phyloP scores from a whole-genome alignment of 164 flowering plant species.

The Vitis amurensis region DNA sequence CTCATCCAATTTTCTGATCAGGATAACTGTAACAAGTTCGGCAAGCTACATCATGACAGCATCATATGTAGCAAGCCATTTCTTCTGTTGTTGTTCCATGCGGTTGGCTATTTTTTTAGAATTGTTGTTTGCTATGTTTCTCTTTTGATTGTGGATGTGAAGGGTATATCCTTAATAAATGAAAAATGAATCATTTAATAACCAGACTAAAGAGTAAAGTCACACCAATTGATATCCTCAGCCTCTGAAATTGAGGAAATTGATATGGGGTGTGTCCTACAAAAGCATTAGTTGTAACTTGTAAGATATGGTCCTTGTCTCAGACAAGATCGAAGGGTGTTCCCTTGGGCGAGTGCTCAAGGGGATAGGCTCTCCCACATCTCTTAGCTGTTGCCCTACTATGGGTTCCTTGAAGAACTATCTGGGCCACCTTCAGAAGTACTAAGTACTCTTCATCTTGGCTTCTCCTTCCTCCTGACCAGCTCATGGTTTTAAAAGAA shows the following conservation, averaged over 20 bases:
- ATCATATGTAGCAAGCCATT: too few relatives aligned
- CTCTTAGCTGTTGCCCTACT: neutral
- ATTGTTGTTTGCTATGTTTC: too few relatives aligned
- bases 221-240: neutral
- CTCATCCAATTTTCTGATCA: too few relatives aligned
- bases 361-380: neutral
- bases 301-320: neutral
- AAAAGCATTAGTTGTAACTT: neutral
- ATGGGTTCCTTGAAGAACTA: neutral
- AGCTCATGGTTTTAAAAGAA: neutral
- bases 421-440: neutral
- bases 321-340: neutral
- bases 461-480: neutral
- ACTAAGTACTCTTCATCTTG: neutral
- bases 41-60: too few relatives aligned
- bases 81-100: too few relatives aligned
- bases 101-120: too few relatives aligned
- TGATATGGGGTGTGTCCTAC: neutral
- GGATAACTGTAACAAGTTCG: too few relatives aligned
- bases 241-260: neutral
- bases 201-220: too few relatives aligned
- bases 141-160: too few relatives aligned
- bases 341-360: neutral
- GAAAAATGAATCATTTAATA: too few relatives aligned
- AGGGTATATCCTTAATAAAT: too few relatives aligned